A percentile compares a stretch with the other conserved stretches of the same genome.
phyloP scores from a whole-genome alignment of 257 asterid species.

The Orobanche coerulescens region DNA sequence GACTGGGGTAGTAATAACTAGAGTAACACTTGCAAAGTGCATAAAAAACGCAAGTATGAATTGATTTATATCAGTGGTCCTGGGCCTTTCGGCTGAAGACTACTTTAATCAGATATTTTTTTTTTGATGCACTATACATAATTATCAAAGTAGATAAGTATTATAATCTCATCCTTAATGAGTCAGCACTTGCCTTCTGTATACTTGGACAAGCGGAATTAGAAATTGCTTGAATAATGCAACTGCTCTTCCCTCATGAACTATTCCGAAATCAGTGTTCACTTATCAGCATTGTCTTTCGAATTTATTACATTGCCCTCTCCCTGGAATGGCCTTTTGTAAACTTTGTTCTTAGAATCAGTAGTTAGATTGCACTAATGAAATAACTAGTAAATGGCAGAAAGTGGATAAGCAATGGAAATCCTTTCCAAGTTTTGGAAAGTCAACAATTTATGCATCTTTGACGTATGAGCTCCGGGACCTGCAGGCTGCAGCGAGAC shows the following conservation, averaged over 20 bases:
- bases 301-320: not conserved
- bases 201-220: not conserved
- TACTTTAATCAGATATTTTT: not conserved
- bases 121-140: not conserved
- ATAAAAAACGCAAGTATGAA: not conserved
- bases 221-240: not conserved
- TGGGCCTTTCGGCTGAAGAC: not conserved
- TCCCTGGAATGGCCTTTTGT: not conserved
- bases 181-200: not conserved
- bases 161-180: not conserved
- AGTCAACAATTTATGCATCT: not conserved
- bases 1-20: too few species aligned
- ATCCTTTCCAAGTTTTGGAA: not conserved
- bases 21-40: not conserved
- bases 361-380: not conserved
- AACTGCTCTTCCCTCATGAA: not conserved
- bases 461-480: not conserved
- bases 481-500: not conserved
- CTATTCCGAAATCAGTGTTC: not conserved
- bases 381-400: not conserved
- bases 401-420: not conserved
- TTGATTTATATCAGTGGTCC: not conserved
- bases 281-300: not conserved
- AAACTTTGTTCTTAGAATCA: not conserved
- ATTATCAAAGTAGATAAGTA: not conserved